Evolutionary conservation across 345 rosid species (phyloP).

Genomic region (Angophora floribunda): DNA sequence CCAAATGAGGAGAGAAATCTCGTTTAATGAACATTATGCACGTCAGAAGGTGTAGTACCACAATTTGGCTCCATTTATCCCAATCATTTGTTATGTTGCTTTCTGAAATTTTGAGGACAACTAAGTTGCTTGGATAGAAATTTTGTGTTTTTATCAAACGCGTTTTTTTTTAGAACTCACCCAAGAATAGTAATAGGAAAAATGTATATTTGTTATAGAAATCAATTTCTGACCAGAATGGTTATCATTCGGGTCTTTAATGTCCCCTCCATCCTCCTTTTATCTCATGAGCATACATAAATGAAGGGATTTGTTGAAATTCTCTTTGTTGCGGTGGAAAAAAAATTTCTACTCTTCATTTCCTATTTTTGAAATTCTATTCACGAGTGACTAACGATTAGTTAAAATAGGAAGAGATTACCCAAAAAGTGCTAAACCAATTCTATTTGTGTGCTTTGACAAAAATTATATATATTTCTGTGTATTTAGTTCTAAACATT

Average conservation of each 20-base stretch:
- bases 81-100: neutral
- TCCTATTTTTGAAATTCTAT: neutral
- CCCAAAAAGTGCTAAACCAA: neutral
- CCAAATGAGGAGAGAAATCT: no score
- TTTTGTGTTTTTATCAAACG: no score
- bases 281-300: neutral
- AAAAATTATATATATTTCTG: no score
- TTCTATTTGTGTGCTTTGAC: no score
- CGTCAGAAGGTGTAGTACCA: neutral
- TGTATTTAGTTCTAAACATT: no score
- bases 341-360: neutral
- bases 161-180: no score
- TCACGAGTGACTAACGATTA: neutral
- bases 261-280: neutral
- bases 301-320: neutral
- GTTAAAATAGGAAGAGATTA: neutral
- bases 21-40: neutral
- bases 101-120: neutral
- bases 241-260: neutral
- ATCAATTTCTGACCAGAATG: no score
- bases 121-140: neutral
- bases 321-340: neutral
- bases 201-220: no score
- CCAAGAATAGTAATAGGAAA: no score
- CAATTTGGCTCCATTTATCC: neutral